phyloP scores from a whole-genome alignment of 495 filamentous ascomycete genomes.

The Penicillium simplicissimum region DNA sequence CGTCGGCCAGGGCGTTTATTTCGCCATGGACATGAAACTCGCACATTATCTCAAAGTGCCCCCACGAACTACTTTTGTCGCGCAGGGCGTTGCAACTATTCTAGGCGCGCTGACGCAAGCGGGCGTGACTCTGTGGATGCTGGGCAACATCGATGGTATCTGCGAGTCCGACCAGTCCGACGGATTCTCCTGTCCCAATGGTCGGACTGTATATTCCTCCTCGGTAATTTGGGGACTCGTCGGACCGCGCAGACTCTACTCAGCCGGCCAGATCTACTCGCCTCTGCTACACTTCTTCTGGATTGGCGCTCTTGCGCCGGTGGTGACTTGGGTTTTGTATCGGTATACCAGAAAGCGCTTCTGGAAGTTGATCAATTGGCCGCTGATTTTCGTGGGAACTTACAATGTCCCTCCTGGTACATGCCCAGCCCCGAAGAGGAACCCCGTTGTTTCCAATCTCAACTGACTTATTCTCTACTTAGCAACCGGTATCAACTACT shows the following conservation, averaged over 20 bases:
- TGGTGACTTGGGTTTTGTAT: slow-evolving; percentile 35
- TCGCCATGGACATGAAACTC: slow-evolving; percentile 46
- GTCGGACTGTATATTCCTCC: slow-evolving; percentile 43
- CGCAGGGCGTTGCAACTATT: slow-evolving; percentile 42
- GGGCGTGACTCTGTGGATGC: slow-evolving; percentile 44
- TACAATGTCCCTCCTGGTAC: slow-evolving; percentile 41
- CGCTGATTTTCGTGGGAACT: slow-evolving; percentile 48
- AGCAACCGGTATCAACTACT: slow-evolving; percentile 53
- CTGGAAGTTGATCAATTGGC: slow-evolving; percentile 47
- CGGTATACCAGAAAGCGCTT: slow-evolving; percentile 38
- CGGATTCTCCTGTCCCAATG: slow-evolving; percentile 45
- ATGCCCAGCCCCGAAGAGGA: neutral
- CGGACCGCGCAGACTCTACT: slow-evolving; percentile 35
- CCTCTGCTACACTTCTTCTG: slow-evolving; percentile 37
- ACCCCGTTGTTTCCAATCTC: neutral
- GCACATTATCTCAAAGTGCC: slow-evolving; percentile 47
- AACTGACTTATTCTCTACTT: slow-evolving; percentile 6
- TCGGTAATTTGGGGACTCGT: slow-evolving; percentile 45
- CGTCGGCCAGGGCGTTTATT: slow-evolving; percentile 34
- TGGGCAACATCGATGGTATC: slow-evolving; percentile 41
- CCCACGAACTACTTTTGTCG: slow-evolving; percentile 39
- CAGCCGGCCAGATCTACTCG: slow-evolving; percentile 24
- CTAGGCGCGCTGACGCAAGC: slow-evolving; percentile 41
- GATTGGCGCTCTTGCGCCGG: too few species aligned
- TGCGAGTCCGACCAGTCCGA: slow-evolving; percentile 34